Percentiles rank a stretch among this genome's conserved stretches.
Conservation (phyloP, 2,329 filamentous ascomycete species). For the Tothia fuscella region DNA sequence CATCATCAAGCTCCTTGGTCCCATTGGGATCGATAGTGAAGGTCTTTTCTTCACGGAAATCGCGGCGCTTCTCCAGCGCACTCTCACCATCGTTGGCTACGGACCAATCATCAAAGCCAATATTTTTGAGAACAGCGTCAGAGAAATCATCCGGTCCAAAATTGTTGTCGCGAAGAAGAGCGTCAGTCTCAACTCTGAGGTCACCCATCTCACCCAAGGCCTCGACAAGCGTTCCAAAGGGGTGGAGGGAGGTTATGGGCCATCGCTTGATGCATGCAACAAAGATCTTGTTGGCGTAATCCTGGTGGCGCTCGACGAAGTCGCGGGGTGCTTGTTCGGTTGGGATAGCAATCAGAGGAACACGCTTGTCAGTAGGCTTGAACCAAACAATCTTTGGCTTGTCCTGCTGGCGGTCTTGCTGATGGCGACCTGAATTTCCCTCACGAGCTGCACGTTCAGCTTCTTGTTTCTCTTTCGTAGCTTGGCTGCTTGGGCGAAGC, state of each 20-base stretch:
- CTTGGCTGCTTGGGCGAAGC: slow-evolving; percentile 90
- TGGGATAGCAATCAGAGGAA: slow-evolving; percentile 93
- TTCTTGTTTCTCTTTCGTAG: slow-evolving; percentile 98
- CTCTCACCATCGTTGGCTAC: slow-evolving; percentile 71
- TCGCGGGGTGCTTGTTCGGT: slow-evolving; percentile 95
- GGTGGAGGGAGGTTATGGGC: slow-evolving; percentile 98
- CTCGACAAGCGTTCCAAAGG: slow-evolving; percentile 94
- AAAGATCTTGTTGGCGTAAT: slow-evolving; percentile 95
- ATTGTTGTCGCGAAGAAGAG: slow-evolving; percentile 94
- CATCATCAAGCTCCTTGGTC: slow-evolving; percentile 79
- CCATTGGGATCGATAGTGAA: slow-evolving; percentile 92
- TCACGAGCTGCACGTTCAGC: slow-evolving; percentile 88
- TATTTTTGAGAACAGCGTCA: slow-evolving; percentile 86
- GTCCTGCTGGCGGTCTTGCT: slow-evolving; percentile 77
- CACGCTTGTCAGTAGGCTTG: slow-evolving; percentile 98
- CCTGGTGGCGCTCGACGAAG: slow-evolving; percentile 96
- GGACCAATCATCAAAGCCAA: slow-evolving; percentile 86
- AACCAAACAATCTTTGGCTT: slow-evolving; percentile 99
- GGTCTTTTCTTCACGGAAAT: slow-evolving; percentile 77
- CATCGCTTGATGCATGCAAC: slow-evolving; percentile 98
- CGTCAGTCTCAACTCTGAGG: slow-evolving; percentile 94
- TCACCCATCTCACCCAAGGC: slow-evolving; percentile 96
- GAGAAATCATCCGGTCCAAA: slow-evolving; percentile 97
- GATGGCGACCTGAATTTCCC: slow-evolving; percentile 57
- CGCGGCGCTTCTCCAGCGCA: slow-evolving; percentile 61